phyloP scores from a whole-genome alignment of 129 eudicot species.

The Chrysanthemum lavandulifolium region DNA sequence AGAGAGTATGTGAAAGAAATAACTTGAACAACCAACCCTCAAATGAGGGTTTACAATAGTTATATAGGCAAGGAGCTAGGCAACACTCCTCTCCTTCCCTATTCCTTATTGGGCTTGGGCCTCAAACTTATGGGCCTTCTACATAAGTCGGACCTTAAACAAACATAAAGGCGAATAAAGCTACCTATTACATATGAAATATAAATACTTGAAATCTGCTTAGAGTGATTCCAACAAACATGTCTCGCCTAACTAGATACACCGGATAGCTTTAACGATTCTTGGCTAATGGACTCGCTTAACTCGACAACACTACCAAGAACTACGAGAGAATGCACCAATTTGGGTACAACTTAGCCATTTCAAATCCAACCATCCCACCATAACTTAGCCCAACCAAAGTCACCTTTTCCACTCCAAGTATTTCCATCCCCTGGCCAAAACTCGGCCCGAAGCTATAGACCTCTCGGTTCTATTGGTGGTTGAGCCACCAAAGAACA shows the following conservation, averaged over 20 bases:
- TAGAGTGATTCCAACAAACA: too few species aligned
- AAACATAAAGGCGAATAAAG: too few species aligned
- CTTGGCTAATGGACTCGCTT: constrained; percentile 37
- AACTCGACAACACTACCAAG: constrained; percentile 31
- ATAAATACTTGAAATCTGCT: too few species aligned
- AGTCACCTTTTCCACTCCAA: constrained; percentile 39
- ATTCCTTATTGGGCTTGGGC: too few species aligned
- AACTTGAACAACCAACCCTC: too few species aligned
- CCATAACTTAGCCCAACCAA: constrained; percentile 65
- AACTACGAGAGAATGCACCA: constrained; percentile 43
- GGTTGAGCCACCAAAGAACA: constrained; percentile 56
- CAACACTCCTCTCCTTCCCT: too few species aligned
- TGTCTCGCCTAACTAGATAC: constrained; percentile 29
- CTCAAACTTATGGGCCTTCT: too few species aligned
- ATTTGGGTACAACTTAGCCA: constrained; percentile 45
- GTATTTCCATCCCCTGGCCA: constrained; percentile 27
- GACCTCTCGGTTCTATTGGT: constrained; percentile 32
- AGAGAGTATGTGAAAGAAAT: too few species aligned
- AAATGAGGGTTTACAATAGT: too few species aligned
- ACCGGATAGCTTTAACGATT: neutral
- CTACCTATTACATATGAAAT: too few species aligned
- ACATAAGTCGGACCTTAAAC: too few species aligned
- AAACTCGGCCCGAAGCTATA: constrained; percentile 46
- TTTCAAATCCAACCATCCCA: constrained; percentile 44
- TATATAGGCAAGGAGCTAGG: too few species aligned